Conservation (phyloP, 139 green algal species). For the Haematococcus sp. region DNA sequence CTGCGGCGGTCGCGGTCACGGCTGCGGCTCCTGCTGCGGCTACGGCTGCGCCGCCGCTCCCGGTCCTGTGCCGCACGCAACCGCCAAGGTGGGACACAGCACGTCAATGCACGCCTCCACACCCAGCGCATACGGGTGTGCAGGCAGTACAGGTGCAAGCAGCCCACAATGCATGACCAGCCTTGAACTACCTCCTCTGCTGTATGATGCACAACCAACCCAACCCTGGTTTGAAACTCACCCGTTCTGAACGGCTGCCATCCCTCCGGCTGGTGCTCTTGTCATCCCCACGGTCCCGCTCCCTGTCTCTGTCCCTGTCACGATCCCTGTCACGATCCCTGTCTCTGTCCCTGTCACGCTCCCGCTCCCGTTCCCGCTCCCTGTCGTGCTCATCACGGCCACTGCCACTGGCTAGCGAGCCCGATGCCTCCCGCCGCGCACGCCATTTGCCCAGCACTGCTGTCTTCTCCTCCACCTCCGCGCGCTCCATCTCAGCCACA, state of each 20-base stretch:
- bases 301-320: neutral
- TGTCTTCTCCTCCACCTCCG: constrained; percentile 4
- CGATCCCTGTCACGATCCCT: constrained; percentile 6
- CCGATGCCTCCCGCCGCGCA: neutral
- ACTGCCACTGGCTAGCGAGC: neutral
- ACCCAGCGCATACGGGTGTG: neutral
- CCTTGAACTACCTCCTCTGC: too few species aligned
- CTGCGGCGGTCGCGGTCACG: too few species aligned
- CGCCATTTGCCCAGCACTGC: constrained; percentile 13
- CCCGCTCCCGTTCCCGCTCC: neutral
- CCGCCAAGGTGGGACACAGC: neutral
- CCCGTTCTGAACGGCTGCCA: too few species aligned
- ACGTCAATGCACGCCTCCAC: neutral
- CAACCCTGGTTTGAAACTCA: too few species aligned
- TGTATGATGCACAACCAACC: too few species aligned
- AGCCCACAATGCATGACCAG: too few species aligned
- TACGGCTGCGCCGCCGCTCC: neutral
- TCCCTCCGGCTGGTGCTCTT: constrained; percentile 16
- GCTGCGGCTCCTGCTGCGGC: too few species aligned
- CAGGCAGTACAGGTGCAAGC: too few species aligned
- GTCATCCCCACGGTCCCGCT: neutral
- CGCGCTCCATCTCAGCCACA: constrained; percentile 42
- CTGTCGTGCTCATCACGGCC: neutral
- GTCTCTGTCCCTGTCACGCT: constrained; percentile 1
- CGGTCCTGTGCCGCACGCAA: neutral